Evolutionary conservation across 306 rosid species (phyloP).

Genomic region (Castanea mollissima): DNA sequence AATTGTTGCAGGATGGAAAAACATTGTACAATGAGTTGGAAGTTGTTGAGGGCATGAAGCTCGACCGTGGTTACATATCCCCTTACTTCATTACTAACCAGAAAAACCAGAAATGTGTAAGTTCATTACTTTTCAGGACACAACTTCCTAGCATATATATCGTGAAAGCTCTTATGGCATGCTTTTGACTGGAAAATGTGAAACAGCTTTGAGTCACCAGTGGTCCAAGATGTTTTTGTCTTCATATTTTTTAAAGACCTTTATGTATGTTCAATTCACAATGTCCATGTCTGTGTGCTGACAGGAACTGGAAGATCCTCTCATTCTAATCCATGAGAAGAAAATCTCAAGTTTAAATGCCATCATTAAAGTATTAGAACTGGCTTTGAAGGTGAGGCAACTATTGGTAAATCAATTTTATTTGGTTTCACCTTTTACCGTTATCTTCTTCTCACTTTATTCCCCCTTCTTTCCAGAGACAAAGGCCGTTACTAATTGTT

Average conservation of each 20-base stretch:
- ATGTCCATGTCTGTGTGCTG: slow-evolving; percentile 8
- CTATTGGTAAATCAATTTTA: not conserved
- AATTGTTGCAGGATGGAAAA: slow-evolving; percentile 81
- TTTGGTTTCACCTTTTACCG: slow-evolving; percentile 1
- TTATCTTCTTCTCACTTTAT: not conserved
- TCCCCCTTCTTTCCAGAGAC: slow-evolving; percentile 42
- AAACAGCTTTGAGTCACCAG: not conserved
- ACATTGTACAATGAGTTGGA: slow-evolving; percentile 88
- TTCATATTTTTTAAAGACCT: not conserved
- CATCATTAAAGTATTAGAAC: slow-evolving; percentile 77
- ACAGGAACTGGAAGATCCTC: slow-evolving; percentile 93
- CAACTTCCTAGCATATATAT: not conserved
- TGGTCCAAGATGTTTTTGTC: not conserved
- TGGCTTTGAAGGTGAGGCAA: slow-evolving; percentile 73
- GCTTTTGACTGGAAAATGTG: too few species aligned
- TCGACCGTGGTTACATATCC: slow-evolving; percentile 93
- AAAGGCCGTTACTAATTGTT: slow-evolving; percentile 80
- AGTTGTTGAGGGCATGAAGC: slow-evolving; percentile 99
- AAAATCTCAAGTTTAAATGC: slow-evolving; percentile 79
- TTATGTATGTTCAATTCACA: not conserved
- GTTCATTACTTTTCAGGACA: slow-evolving; percentile 18
- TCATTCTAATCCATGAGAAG: slow-evolving; percentile 90
- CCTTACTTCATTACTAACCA: slow-evolving; percentile 90
- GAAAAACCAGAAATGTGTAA: slow-evolving; percentile 95
- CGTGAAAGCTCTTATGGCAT: not conserved